Percentiles rank a stretch among this genome's conserved stretches.
phyloP scores from a whole-genome alignment of 2,329 filamentous ascomycete genomes.

The Aspergillus hortae region DNA sequence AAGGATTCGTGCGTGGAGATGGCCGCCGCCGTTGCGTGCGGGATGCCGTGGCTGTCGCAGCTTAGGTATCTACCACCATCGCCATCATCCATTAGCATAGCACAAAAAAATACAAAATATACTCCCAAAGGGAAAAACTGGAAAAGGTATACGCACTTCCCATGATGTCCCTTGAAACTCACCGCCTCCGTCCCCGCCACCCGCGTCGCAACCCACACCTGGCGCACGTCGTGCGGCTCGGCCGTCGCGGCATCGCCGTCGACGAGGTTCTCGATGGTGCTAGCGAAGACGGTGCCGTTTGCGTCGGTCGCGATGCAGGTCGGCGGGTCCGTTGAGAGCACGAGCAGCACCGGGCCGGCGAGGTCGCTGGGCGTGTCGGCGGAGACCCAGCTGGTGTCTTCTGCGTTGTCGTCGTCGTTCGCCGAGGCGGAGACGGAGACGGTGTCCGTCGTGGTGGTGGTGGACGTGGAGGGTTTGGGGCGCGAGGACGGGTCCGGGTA shows the following conservation, averaged over 20 bases:
- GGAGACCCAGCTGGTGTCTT: slow-evolving; percentile 88
- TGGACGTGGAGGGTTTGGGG: slow-evolving; percentile 21
- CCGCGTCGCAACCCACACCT: slow-evolving; percentile 88
- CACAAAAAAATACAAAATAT: no score
- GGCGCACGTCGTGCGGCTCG: slow-evolving; percentile 91
- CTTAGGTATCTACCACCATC: slow-evolving; percentile 64
- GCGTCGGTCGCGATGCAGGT: slow-evolving; percentile 81
- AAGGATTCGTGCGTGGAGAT: slow-evolving; percentile 83
- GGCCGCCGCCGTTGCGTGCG: slow-evolving; percentile 74
- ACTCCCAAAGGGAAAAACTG: no score
- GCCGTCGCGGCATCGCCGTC: slow-evolving; percentile 78
- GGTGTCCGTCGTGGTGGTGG: not conserved
- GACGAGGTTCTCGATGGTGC: slow-evolving; percentile 79
- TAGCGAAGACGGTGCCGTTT: slow-evolving; percentile 79
- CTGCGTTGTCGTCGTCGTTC: slow-evolving; percentile 31
- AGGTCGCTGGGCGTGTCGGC: slow-evolving; percentile 73
- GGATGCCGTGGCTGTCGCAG: slow-evolving; percentile 76
- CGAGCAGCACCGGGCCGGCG: slow-evolving; percentile 75
- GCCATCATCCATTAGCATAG: no score
- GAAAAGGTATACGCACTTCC: slow-evolving; percentile 53
- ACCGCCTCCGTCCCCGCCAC: slow-evolving; percentile 78
- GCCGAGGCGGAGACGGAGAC: slow-evolving; percentile 5
- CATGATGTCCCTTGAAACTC: slow-evolving; percentile 87
- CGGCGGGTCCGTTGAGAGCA: slow-evolving; percentile 70
- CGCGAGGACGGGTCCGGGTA: slow-evolving; percentile 34